phyloP scores from a whole-genome alignment of 257 asterid genomes.

The Petrea volubilis region DNA sequence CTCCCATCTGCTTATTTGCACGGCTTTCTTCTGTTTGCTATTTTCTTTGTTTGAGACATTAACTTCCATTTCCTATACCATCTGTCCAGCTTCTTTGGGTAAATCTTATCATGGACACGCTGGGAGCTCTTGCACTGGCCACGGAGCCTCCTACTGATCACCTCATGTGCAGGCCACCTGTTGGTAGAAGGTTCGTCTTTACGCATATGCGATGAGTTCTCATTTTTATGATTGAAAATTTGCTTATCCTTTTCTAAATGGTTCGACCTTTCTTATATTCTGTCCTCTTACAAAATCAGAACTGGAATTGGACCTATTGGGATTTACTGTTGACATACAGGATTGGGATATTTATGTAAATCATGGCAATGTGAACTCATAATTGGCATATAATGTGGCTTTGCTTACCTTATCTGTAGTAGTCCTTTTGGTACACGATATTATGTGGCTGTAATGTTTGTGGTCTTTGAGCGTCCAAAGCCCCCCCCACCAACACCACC shows the following conservation, averaged over 20 bases:
- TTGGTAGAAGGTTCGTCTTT: slow-evolving; percentile 84
- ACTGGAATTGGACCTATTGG: background rate
- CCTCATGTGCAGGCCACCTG: slow-evolving; percentile 85
- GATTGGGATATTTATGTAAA: background rate
- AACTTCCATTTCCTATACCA: slow-evolving; percentile 1
- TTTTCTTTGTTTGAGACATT: background rate
- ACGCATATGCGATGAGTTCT: background rate
- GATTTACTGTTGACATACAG: background rate
- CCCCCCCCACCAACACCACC: too few relatives aligned
- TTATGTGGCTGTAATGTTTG: background rate
- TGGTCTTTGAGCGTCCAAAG: background rate
- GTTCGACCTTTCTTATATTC: background rate
- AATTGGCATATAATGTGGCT: background rate
- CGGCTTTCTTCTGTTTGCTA: background rate
- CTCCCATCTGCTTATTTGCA: slow-evolving; percentile 16
- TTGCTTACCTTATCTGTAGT: background rate
- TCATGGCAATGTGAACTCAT: background rate
- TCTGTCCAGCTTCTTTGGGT: slow-evolving; percentile 93
- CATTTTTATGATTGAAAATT: background rate
- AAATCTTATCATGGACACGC: slow-evolving; percentile 96
- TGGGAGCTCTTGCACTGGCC: slow-evolving; percentile 97
- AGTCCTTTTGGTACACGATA: background rate
- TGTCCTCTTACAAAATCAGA: background rate
- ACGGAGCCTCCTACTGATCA: slow-evolving; percentile 97
- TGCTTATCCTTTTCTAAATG: background rate